Evolutionary conservation across 2,329 filamentous ascomycete genomes (phyloP).

Genomic region (Trichoderma breve): DNA sequence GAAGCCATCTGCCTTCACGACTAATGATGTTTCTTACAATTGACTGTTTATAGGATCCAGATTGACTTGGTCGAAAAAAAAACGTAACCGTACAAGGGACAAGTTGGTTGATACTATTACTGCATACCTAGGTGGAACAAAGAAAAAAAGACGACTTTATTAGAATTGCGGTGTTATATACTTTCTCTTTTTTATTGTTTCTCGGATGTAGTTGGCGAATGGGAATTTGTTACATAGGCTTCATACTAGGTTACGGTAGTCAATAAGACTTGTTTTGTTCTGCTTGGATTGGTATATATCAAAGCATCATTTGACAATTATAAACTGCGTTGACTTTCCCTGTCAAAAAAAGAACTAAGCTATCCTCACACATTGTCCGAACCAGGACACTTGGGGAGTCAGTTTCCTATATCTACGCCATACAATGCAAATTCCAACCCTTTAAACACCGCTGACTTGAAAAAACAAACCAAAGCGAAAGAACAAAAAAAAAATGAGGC

Average conservation of each 20-base stretch:
- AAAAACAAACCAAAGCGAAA: background rate
- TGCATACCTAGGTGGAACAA: background rate
- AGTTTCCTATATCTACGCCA: background rate
- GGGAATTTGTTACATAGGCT: background rate
- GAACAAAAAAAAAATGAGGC: background rate
- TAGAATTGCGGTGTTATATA: background rate
- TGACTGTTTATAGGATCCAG: conserved; percentile 1
- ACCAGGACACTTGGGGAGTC: background rate
- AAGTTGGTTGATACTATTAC: background rate
- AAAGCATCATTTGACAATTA: conserved; percentile 5
- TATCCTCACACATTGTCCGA: background rate
- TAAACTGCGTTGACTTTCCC: background rate
- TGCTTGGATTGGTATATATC: background rate
- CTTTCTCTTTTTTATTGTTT: background rate
- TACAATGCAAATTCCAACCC: conserved; percentile 12
- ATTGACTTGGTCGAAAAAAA: background rate
- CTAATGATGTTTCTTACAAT: conserved; percentile 6
- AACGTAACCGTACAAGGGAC: background rate
- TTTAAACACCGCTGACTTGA: background rate
- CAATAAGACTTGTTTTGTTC: background rate
- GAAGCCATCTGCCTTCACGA: background rate
- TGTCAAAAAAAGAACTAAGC: conserved; percentile 4
- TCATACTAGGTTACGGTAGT: background rate
- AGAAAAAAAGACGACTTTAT: background rate
- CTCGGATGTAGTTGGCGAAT: background rate